Evolutionary conservation across 176 grass and related monocot genomes (phyloP).

Genomic region (Ampelocalamus luodianensis): DNA sequence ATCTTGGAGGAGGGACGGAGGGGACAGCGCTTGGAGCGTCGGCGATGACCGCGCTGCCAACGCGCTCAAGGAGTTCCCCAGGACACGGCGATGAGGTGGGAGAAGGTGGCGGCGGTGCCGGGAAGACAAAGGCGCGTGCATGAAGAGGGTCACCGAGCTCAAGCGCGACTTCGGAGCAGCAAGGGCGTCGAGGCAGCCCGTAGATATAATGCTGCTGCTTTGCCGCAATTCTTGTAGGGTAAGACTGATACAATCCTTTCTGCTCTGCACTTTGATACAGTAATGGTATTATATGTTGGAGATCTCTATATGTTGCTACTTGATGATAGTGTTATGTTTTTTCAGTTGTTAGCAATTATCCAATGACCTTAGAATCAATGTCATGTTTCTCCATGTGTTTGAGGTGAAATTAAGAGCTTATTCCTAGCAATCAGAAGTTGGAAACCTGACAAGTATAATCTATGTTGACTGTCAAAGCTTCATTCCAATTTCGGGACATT

Average conservation of each 20-base stretch:
- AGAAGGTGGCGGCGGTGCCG: conserved; percentile 81
- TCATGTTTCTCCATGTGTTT: background rate
- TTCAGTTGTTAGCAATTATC: background rate
- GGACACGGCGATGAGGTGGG: conserved; percentile 84
- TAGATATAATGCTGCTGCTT: conserved; percentile 20
- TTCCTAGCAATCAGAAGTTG: background rate
- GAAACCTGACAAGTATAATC: background rate
- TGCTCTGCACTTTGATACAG: conserved; percentile 12
- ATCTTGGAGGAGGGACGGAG: conserved; percentile 35
- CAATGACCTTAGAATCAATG: background rate
- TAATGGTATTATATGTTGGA: conserved; percentile 2
- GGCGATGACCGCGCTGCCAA: conserved; percentile 86
- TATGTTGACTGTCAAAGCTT: background rate
- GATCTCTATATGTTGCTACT: conserved; percentile 18
- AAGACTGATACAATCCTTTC: conserved; percentile 5
- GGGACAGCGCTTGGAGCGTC: conserved; percentile 52
- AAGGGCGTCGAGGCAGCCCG: conserved; percentile 47
- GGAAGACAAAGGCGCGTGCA: conserved; percentile 79
- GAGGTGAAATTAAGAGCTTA: background rate
- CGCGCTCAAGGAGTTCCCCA: conserved; percentile 88
- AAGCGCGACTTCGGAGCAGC: conserved; percentile 81
- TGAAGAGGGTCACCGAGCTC: conserved; percentile 77
- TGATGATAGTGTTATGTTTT: conserved; percentile 20
- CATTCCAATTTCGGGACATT: background rate
- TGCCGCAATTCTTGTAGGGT: conserved; percentile 21